Evolutionary conservation across 805 yeast genomes (phyloP).

Genomic region (Schizosaccharomyces japonicus): DNA sequence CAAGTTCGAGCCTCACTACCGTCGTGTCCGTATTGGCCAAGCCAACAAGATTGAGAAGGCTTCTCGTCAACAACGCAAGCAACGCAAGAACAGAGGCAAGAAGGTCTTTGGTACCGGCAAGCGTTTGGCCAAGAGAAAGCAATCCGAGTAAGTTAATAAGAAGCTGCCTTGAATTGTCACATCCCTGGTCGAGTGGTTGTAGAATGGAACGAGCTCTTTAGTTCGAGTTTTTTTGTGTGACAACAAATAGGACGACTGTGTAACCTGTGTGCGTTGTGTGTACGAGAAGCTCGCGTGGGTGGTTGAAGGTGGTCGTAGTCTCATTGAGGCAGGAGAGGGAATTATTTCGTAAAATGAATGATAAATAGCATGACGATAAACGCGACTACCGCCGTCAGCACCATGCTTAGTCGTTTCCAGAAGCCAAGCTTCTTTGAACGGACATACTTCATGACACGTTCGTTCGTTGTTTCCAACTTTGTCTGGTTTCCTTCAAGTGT

Average conservation of each 20-base stretch:
- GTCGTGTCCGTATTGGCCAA: slow-evolving; percentile 96
- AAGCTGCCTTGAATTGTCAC: too few species aligned
- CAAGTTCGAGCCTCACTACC: slow-evolving; percentile 97
- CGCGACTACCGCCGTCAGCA: not conserved
- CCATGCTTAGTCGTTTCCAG: not conserved
- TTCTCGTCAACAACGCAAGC: slow-evolving; percentile 85
- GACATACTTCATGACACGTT: not conserved
- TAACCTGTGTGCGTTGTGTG: too few species aligned
- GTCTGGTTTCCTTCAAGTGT: not conserved
- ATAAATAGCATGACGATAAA: not conserved
- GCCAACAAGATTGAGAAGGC: slow-evolving; percentile 90
- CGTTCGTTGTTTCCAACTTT: not conserved
- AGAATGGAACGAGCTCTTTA: too few species aligned
- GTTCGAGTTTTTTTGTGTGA: too few species aligned
- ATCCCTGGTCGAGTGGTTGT: too few species aligned
- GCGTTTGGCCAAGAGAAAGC: slow-evolving; percentile 55
- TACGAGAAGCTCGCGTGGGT: too few species aligned
- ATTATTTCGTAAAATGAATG: not conserved
- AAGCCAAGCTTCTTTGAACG: not conserved
- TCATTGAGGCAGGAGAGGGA: too few species aligned
- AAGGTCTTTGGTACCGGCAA: slow-evolving; percentile 97
- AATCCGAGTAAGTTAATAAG: too few species aligned
- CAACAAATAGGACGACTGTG: too few species aligned
- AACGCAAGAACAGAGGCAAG: slow-evolving; percentile 28
- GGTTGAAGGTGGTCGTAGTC: too few species aligned